A percentile compares a stretch with the other conserved stretches of the same genome.
phyloP scores from a whole-genome alignment of 2,329 filamentous ascomycete genomes.

The Fusarium beomiforme region DNA sequence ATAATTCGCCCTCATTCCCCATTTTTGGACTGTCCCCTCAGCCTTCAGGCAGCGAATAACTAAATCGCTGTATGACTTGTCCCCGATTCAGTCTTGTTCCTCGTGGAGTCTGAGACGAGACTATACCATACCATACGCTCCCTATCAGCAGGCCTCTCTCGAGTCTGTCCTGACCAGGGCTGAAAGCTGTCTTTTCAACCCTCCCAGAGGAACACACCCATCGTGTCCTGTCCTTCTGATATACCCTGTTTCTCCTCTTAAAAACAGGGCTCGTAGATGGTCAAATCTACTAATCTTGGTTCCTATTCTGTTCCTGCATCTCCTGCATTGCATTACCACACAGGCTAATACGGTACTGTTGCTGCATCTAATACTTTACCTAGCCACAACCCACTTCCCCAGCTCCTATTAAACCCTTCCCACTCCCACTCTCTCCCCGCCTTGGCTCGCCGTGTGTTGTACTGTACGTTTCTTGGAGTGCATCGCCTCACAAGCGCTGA shows the following conservation, averaged over 20 bases:
- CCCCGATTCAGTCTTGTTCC: conserved; percentile 36
- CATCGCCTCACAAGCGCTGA: conserved; percentile 34
- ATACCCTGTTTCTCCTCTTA: conserved; percentile 25
- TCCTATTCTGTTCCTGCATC: conserved; percentile 38
- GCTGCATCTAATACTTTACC: conserved; percentile 20
- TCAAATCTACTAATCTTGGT: conserved; percentile 19
- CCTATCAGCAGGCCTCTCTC: conserved; percentile 54
- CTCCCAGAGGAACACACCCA: conserved; percentile 31
- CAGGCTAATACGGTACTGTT: neutral
- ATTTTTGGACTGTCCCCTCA: conserved; percentile 7
- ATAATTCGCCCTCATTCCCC: conserved; percentile 7
- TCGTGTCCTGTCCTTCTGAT: conserved; percentile 42
- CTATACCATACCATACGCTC: conserved; percentile 3
- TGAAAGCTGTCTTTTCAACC: conserved; percentile 37
- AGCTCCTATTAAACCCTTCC: conserved; percentile 31
- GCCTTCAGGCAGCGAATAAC: conserved; percentile 23
- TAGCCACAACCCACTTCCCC: conserved; percentile 35
- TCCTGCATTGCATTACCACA: neutral
- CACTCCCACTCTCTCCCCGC: conserved; percentile 16
- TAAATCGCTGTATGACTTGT: conserved; percentile 40
- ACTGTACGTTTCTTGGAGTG: conserved; percentile 6
- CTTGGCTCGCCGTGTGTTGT: conserved; percentile 1
- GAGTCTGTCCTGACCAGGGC: conserved; percentile 17
- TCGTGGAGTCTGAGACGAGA: conserved; percentile 53
- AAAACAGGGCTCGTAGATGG: conserved; percentile 31